A percentile compares a stretch with the other conserved stretches of the same genome.
Evolutionary conservation across 768 basidiomycete species (phyloP).

Genomic region (Steccherinum ochraceum): DNA sequence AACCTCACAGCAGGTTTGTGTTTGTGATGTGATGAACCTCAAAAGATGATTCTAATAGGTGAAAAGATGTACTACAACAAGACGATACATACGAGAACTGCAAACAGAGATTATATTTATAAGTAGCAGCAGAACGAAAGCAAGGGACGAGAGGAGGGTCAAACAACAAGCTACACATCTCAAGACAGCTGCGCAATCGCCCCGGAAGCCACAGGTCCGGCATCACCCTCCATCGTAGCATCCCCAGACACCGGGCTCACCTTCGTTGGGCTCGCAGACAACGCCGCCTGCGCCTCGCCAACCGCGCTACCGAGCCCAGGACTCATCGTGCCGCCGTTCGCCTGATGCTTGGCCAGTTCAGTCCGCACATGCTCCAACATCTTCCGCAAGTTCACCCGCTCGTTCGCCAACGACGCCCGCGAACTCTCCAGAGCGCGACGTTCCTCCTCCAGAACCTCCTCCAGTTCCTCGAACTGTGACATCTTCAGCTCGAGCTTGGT

Average conservation of each 20-base stretch:
- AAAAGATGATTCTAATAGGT: no score
- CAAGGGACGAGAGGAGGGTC: no score
- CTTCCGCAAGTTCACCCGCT: constrained; percentile 66
- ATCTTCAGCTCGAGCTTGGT: constrained; percentile 95
- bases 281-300: constrained; percentile 27
- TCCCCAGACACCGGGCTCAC: constrained; percentile 45
- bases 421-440: constrained; percentile 78
- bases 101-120: not conserved
- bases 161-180: not conserved
- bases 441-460: constrained; percentile 89
- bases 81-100: not conserved
- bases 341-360: constrained; percentile 52
- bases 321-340: constrained; percentile 11
- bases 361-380: constrained; percentile 61
- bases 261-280: constrained; percentile 51
- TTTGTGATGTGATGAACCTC: no score
- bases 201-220: constrained; percentile 51
- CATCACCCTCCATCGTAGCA: constrained; percentile 40
- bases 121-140: not conserved
- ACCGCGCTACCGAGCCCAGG: constrained; percentile 24
- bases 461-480: constrained; percentile 90
- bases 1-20: no score
- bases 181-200: constrained; percentile 12
- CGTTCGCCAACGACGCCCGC: constrained; percentile 71
- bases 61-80: not conserved